phyloP scores from a whole-genome alignment of 176 grass and related monocot genomes.

The Carex scoparia region DNA sequence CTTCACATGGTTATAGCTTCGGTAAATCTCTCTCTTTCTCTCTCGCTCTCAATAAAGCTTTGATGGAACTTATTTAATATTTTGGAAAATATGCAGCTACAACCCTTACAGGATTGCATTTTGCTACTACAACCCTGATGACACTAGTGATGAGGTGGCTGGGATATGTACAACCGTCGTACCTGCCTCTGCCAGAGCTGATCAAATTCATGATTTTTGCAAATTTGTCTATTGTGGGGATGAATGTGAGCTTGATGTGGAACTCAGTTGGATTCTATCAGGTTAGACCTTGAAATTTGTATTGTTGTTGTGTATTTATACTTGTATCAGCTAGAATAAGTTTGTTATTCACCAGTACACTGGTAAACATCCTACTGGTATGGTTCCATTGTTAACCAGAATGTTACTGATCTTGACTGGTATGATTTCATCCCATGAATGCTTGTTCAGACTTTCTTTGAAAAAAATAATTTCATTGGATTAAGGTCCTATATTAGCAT shows the following conservation, averaged over 20 bases:
- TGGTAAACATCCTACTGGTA: not conserved
- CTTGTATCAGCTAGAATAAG: not conserved
- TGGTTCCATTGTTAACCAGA: not conserved
- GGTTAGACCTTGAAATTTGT: conserved; percentile 17
- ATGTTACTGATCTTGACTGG: not conserved
- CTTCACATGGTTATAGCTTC: conserved; percentile 64
- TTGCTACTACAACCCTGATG: conserved; percentile 53
- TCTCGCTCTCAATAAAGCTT: not conserved
- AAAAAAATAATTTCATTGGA: not conserved
- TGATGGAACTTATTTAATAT: not conserved
- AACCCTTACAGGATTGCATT: conserved; percentile 58
- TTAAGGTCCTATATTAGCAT: not conserved
- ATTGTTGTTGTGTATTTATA: not conserved
- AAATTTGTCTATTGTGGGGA: conserved; percentile 55
- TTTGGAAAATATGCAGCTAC: conserved; percentile 39
- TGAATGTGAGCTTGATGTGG: conserved; percentile 74
- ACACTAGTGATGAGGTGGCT: conserved; percentile 44
- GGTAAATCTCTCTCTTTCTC: conserved; percentile 33
- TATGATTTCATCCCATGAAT: not conserved
- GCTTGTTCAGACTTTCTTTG: not conserved
- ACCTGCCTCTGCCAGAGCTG: conserved; percentile 42
- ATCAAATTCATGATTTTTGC: conserved; percentile 60
- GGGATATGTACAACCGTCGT: conserved; percentile 46
- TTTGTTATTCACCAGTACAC: not conserved
- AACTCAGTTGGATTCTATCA: conserved; percentile 74